Base-by-base conservation (phyloP, 1,284 basidiomycete species). In the Ceratobasidium sp. region DNA sequence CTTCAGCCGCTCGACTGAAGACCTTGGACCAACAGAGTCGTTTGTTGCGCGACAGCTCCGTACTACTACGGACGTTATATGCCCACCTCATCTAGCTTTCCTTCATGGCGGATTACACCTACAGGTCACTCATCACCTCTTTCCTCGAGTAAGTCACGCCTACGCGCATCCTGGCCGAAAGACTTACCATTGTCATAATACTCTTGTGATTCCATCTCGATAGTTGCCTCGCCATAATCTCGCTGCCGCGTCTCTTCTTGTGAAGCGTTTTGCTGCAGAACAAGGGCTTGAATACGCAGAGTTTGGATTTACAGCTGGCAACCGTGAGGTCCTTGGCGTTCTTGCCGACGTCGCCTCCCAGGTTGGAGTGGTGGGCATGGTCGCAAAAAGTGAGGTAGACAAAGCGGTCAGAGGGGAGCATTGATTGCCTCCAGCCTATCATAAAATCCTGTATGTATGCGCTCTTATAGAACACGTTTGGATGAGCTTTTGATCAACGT, bases 111-210 rank as follows among this genome's bases (percentile, higher is more conserved):
- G 87, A 0, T 83, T 91, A 33, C 96, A 99, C 83, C 92, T 99
- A 66, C 97, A 99, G 86, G 96, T 99, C 55, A 96, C 97, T 4
- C 97, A 99, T 84, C 98, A 99, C 85, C 89, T 99, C 79, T 98
- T 99, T 87, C 98, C 97, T 9, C 93, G 98, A 4, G 71, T 75
- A 40, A 75, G 71, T 63, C 28, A 10, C 46, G 46, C 39, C 26
- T 18, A 10, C 39, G 20, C 42, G 15, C 26, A 39, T 28, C n/a
- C 26, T n/a, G 6, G 49, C 7, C 44, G 56, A 23, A 23, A n/a
- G 20, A 42, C 18, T 46, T 44, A 44, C 15, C 49, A 28, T n/a
- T 46, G 18, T 15, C 33, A 9, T 75, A 2, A 63, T 53, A 15
- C 39, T 26, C 70, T 44, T 23, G 3, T n/a, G 42, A 40, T 5